Base-by-base conservation (phyloP, 768 basidiomycete species). In the Lentinula sp. region DNA sequence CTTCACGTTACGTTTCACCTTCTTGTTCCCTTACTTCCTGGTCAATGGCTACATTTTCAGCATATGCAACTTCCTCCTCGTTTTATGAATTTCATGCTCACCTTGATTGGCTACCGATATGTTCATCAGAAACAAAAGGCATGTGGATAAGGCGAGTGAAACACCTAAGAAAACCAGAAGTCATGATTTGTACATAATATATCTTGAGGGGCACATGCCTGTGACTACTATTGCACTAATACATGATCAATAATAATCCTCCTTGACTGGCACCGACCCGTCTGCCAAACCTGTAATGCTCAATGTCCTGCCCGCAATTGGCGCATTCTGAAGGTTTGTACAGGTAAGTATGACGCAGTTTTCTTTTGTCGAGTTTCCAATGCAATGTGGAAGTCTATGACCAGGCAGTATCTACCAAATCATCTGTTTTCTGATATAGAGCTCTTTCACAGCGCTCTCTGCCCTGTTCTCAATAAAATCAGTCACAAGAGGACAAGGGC, bases 141-240 rank as follows among this genome's bases (percentile, higher is more conserved):
- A 74, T 74, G 74, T 73, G 73, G 69, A 67, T 71, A 70, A 63
- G 65, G 66, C 58, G 64, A 66, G 63, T 56, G 18, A 56, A 56
- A 34, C 31, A 53, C 51, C 51, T 28, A 23, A 56, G 37, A 56
- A 56, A 35, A 43, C 28, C 54, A 56, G 37, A 56, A 56, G 54
- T 0, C 54, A 56, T 56, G 54, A 56, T 56, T 56, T 39, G 54
- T 56, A 56, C 54, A 56, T 56, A 56, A 56, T 56, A 54, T 37
- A 34, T 40, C 50, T 35, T 54, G 34, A 43, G 42, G 42, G 42
- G 32, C 50, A 54, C 54, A 56, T 40, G 54, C 23, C 54, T 37
- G n/a, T 21, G 31, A 23, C 31, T n/a, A 28, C 11, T 56, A 23
- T 39, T 13, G 37, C 37, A 39, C n/a, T 13, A 16, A 28, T 56